Evolutionary conservation across 2,329 filamentous ascomycete species (phyloP), one percentile per base, ranked within the genome.

Genomic region (Trichoderma sp.): DNA sequence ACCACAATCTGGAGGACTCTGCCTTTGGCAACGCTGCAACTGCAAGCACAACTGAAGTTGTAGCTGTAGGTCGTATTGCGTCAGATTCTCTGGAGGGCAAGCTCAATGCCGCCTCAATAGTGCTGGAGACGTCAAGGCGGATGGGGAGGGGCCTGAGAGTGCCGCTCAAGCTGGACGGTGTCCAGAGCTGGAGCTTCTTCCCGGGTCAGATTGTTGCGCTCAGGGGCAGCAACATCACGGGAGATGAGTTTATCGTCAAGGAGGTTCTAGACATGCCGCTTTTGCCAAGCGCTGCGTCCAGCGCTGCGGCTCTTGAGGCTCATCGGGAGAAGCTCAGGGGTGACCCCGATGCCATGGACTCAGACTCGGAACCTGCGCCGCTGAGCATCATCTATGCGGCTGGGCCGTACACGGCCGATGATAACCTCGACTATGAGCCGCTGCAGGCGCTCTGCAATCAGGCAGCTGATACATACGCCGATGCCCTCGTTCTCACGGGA

Each of bases 161-260:
- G 34, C 93, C 94, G 5, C 82, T 99, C 21, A 93, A 93, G 74
- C 84, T 98, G 71, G 88, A 92, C 73, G 87, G 87, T 3, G 80
- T 97, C 1, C 83, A 86, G 34, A 74, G 87, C 2, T 96, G 92
- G 82, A 92, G 93, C 79, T 93, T 98, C 84, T 98, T 98, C 79
- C 96, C 95, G 0, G 96, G 96, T 6, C 95, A 98, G 79, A 94
- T 98, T 67, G 93, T 97, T 34, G 96, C 95, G 7, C 82, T 98
- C 32, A 88, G 88, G 73, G 96, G 96, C 8, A 94, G 90, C 76
- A 99, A 99, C 79, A 90, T 94, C 24, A 94, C 93, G 0, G 95
- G 95, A 0, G 88, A 90, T 47, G 91, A 93, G 76, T 98, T 98
- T 76, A 88, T 90, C 1, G 94, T 96, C 36, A 90, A 88, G 39